A percentile compares a stretch with the other conserved stretches of the same genome.
Conservation (phyloP, 371 early-diverging fungal genomes). For the Capillidium rhysosporum region DNA sequence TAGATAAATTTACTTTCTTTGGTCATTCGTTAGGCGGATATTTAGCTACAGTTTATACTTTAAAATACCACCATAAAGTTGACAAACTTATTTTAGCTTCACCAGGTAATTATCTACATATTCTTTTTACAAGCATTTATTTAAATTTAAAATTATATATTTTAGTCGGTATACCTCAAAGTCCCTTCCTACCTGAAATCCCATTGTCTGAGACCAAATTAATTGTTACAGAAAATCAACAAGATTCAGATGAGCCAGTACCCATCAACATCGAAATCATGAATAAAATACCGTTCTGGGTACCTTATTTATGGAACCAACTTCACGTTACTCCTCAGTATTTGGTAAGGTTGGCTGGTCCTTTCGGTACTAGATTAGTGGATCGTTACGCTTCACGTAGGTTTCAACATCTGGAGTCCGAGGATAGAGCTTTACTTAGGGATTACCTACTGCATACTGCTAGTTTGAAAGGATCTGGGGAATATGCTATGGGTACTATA, state of each 20-base stretch:
- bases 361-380: conserved; percentile 52
- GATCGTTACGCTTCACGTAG: conserved; percentile 41
- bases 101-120: conserved; percentile 29
- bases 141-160: too few relatives aligned
- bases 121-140: background rate
- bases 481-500: conserved; percentile 50
- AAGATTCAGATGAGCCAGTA: conserved; percentile 10
- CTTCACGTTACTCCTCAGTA: conserved; percentile 60
- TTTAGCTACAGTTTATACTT: conserved; percentile 63
- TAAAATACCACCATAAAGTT: conserved; percentile 69
- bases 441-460: conserved; percentile 52
- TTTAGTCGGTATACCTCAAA: conserved; percentile 31
- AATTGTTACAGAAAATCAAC: conserved; percentile 12
- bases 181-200: conserved; percentile 16
- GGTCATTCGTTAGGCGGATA: conserved; percentile 85
- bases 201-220: conserved; percentile 11
- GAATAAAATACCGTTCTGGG: conserved; percentile 21
- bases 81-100: conserved; percentile 74
- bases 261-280: background rate
- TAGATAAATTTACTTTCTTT: conserved; percentile 62
- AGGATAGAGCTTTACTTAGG: conserved; percentile 23
- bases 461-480: conserved; percentile 52
- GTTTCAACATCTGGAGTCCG: conserved; percentile 36
- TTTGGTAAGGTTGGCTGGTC: conserved; percentile 52
- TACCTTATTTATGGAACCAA: conserved; percentile 34